These are phyloP conservation scores for Bryum argenteum DNA, from an alignment of 225 moss, liverwort and hornwort species.

Conservation along the genomic window DNA sequence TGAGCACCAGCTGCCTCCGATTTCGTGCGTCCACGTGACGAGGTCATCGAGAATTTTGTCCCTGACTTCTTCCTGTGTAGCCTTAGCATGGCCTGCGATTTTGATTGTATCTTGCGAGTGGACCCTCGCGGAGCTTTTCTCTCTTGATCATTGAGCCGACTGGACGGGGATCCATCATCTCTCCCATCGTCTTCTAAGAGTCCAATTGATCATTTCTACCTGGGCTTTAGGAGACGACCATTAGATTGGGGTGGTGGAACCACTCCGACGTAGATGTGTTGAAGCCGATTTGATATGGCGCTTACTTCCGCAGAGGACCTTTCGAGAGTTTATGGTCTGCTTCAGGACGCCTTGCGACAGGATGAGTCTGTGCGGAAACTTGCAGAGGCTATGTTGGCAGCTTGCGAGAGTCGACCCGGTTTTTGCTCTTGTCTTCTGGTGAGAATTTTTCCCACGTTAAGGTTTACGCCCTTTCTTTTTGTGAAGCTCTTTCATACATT, in stretches of 20 bases:
- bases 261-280: slow-evolving; percentile 6
- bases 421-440: slow-evolving; percentile 99
- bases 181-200: background rate
- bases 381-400: slow-evolving; percentile 86
- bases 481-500: background rate
- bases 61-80: background rate
- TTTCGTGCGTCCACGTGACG: slow-evolving; percentile 18
- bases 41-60: background rate
- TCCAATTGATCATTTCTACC: background rate
- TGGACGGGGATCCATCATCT: background rate
- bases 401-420: slow-evolving; percentile 93
- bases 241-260: slow-evolving; percentile 29
- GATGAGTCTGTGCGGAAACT: slow-evolving; percentile 88
- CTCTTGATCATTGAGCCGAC: background rate
- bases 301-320: slow-evolving; percentile 82
- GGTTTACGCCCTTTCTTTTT: slow-evolving; percentile 9
- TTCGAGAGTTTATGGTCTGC: slow-evolving; percentile 81
- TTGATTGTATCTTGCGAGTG: background rate
- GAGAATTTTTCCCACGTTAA: slow-evolving; percentile 29
- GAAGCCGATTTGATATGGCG: slow-evolving; percentile 59
- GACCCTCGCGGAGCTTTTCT: background rate
- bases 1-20: background rate
- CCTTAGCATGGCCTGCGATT: background rate
- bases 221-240: background rate
- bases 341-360: slow-evolving; percentile 86